Evolutionary conservation across 805 yeast species (phyloP).

Genomic region (Kuraishia hungarica): DNA sequence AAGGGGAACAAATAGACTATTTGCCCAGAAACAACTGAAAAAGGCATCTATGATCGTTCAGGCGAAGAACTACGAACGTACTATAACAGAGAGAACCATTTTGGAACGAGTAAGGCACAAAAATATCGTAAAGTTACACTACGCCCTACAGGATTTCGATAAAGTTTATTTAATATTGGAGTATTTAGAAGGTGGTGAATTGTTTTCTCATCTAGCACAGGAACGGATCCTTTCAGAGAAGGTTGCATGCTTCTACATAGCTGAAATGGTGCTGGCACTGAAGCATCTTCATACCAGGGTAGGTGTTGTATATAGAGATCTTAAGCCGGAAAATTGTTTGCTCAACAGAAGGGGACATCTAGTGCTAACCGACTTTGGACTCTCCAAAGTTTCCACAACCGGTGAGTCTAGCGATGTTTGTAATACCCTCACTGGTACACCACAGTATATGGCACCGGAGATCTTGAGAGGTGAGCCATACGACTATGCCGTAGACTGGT

Average conservation of each 20-base stretch:
- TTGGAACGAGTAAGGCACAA: conserved; percentile 63
- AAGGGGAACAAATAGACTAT: conserved; percentile 48
- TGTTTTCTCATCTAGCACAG: conserved; percentile 54
- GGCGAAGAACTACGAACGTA: conserved; percentile 55
- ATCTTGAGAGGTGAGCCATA: conserved; percentile 70
- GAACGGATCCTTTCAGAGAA: conserved; percentile 44
- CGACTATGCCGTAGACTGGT: conserved; percentile 80
- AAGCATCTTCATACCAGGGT: conserved; percentile 59
- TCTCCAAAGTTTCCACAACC: conserved; percentile 48
- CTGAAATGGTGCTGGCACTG: conserved; percentile 74
- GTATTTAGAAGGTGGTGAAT: conserved; percentile 85
- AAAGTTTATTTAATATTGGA: conserved; percentile 71
- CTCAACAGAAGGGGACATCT: conserved; percentile 72
- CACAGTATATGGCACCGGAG: conserved; percentile 89
- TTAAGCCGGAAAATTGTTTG: conserved; percentile 86
- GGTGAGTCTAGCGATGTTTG: conserved; percentile 38
- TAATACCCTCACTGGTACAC: conserved; percentile 63
- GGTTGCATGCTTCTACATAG: conserved; percentile 68
- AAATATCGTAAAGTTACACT: conserved; percentile 72
- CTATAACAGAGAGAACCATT: conserved; percentile 73
- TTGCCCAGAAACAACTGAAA: conserved; percentile 79
- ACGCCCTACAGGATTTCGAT: conserved; percentile 74
- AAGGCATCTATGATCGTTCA: conserved; percentile 71
- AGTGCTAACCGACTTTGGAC: conserved; percentile 80
- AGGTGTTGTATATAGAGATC: conserved; percentile 81